phyloP scores from a whole-genome alignment of 139 green algal species.

The Dunaliella primolecta region DNA sequence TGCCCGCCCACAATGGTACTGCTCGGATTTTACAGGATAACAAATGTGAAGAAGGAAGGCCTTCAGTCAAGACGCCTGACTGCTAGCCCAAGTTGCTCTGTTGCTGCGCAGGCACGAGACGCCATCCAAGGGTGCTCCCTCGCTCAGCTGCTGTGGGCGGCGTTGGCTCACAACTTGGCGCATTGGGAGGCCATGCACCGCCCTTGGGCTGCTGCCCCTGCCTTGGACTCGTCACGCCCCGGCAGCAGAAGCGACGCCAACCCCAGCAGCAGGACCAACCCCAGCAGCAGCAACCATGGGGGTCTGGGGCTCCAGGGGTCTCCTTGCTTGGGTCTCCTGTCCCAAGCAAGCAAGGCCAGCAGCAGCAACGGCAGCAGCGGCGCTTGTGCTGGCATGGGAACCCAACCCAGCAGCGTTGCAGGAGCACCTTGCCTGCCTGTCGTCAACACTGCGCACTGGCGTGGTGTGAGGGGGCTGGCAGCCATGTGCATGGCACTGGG shows the following conservation, averaged over 20 bases:
- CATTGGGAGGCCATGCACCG: slow-evolving; percentile 28
- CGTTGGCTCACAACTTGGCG: slow-evolving; percentile 32
- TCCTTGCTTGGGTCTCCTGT: too few species aligned
- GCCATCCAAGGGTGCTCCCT: background rate
- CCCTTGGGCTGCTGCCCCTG: background rate
- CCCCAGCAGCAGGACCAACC: background rate
- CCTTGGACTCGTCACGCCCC: background rate
- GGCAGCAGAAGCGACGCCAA: background rate
- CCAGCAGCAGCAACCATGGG: background rate
- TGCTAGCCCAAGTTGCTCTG: too few species aligned
- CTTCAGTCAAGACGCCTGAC: too few species aligned
- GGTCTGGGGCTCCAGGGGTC: background rate
- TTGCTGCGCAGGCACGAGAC: background rate
- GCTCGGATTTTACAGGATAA: too few species aligned
- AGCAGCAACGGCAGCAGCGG: background rate
- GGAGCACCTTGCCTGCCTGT: slow-evolving; percentile 12
- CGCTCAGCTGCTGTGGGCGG: slow-evolving; percentile 15
- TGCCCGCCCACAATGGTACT: too few species aligned
- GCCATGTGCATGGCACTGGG: slow-evolving; percentile 7
- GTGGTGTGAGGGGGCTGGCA: slow-evolving; percentile 12
- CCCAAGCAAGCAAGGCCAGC: too few species aligned
- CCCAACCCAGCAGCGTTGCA: slow-evolving; percentile 3
- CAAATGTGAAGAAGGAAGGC: too few species aligned
- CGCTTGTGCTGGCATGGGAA: too few species aligned
- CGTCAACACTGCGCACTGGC: slow-evolving; percentile 39